A percentile compares a stretch with the other conserved stretches of the same genome.
phyloP scores from a whole-genome alignment of 2,329 filamentous ascomycete genomes.

The Colletotrichum kahawae region DNA sequence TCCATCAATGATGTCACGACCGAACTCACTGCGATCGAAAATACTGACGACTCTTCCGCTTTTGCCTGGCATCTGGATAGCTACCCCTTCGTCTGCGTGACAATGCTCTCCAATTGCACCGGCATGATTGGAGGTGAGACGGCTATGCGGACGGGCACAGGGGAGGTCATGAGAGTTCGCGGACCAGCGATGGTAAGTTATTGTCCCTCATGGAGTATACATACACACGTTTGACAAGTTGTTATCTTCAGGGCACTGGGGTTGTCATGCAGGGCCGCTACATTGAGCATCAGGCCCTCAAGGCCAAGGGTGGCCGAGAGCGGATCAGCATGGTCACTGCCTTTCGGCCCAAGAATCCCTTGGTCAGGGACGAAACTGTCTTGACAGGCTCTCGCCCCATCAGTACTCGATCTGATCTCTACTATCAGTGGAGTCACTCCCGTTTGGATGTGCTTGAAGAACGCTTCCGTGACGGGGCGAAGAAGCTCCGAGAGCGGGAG shows the following conservation, averaged over 20 bases:
- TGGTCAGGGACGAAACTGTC: slow-evolving; percentile 63
- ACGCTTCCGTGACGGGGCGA: slow-evolving; percentile 36
- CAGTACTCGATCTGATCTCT: slow-evolving; percentile 61
- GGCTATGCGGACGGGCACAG: slow-evolving; percentile 57
- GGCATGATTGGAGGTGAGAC: slow-evolving; percentile 72
- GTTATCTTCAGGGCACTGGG: slow-evolving; percentile 56
- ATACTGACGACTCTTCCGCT: slow-evolving; percentile 56
- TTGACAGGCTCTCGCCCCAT: slow-evolving; percentile 65
- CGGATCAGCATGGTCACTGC: slow-evolving; percentile 71
- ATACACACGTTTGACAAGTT: not conserved
- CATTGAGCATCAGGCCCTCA: slow-evolving; percentile 69
- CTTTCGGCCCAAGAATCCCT: slow-evolving; percentile 63
- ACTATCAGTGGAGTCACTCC: slow-evolving; percentile 67
- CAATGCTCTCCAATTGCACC: slow-evolving; percentile 68
- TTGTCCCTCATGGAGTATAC: slow-evolving; percentile 27
- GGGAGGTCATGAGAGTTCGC: slow-evolving; percentile 62
- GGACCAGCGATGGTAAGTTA: slow-evolving; percentile 59
- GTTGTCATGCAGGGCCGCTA: slow-evolving; percentile 71
- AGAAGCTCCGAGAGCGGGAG: not conserved
- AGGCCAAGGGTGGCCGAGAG: slow-evolving; percentile 63
- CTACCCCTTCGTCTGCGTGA: slow-evolving; percentile 72
- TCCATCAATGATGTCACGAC: slow-evolving; percentile 51
- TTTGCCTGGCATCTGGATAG: slow-evolving; percentile 70
- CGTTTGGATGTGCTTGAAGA: slow-evolving; percentile 68
- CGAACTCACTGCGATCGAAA: slow-evolving; percentile 31